Conservation (phyloP, 176 grass and related monocot genomes). For the Luzula sylvatica region DNA sequence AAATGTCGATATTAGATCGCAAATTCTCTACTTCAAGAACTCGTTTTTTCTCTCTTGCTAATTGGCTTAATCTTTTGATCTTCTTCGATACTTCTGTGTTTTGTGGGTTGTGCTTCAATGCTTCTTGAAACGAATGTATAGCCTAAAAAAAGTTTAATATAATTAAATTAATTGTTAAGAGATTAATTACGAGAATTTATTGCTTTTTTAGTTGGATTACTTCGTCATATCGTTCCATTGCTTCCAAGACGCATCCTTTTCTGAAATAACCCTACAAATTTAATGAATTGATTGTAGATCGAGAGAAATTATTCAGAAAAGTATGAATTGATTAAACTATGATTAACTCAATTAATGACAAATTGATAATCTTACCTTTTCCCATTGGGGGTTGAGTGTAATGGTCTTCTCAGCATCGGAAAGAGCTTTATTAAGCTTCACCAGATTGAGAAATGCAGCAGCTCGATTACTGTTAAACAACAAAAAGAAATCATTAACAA, state of each 20-base stretch:
- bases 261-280: conserved; percentile 86
- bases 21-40: conserved; percentile 57
- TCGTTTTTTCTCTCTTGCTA: conserved; percentile 77
- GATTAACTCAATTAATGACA: not conserved
- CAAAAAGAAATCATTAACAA: conserved; percentile 2
- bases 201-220: conserved; percentile 33
- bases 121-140: conserved; percentile 61
- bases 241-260: conserved; percentile 87
- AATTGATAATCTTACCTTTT: conserved; percentile 54
- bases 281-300: too few species aligned
- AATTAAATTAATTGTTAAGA: too few species aligned
- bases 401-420: conserved; percentile 86
- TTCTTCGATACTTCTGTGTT: conserved; percentile 75
- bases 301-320: too few species aligned
- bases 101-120: conserved; percentile 85
- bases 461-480: conserved; percentile 59
- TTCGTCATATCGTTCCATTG: conserved; percentile 88
- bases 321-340: not conserved
- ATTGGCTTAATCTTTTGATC: conserved; percentile 73
- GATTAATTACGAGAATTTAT: not conserved
- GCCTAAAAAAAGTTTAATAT: conserved; percentile 31
- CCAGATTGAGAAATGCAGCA: conserved; percentile 82
- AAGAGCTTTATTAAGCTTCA: conserved; percentile 94
- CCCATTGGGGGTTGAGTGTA: conserved; percentile 75
- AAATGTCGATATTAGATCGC: conserved; percentile 54